Base-by-base conservation (phyloP, 2,329 filamentous ascomycete species). In the Trichoderma sp. region DNA sequence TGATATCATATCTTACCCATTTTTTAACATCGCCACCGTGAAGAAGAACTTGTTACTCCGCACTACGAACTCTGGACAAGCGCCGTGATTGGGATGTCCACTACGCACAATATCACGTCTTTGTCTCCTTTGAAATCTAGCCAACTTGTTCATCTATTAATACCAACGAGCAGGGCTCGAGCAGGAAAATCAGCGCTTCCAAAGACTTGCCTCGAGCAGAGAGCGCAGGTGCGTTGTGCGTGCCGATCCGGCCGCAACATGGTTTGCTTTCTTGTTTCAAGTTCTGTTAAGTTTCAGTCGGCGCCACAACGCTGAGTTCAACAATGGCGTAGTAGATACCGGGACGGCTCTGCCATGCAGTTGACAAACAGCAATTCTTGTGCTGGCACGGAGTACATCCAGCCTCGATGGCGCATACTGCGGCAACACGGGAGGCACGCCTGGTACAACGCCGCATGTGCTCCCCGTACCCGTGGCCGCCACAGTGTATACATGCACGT, bases 1-100 rank as follows among this genome's bases (percentile, higher is more conserved):
- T 65, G 61, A 65, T 65, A 65, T 65, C 61, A 65, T 56, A 65
- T 48, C 61, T 65, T 56, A 56, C 32, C 48, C 59, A 39, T 29
- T 60, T 29, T 60, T 39, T 17, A 27, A 39, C n/a, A 34, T 65
- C 37, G 61, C 61, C 61, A 65, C 61, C 61, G 37, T 25, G 34
- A 54, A 34, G 25, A 64, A 35, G 25, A 54, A 54, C 45, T 37
- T 27, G 32, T 19, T 34, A 4, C 27, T 10, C 53, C 13, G 19
- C 50, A 29, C 63, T 48, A 22, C 27, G 35, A 50, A 25, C 61
- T 50, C 50, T 37, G 39, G 19, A n/a, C 19, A 35, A 19, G n/a
- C 9, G 6, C 42, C 22, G 19, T 48, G n/a, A 22, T 48, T 48
- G 12, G 12, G n/a, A 48, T 48, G 42, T 48, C 42, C 10, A 48